Evolutionary conservation across 495 filamentous ascomycete genomes (phyloP).

Genomic region (Penicillium salamii): DNA sequence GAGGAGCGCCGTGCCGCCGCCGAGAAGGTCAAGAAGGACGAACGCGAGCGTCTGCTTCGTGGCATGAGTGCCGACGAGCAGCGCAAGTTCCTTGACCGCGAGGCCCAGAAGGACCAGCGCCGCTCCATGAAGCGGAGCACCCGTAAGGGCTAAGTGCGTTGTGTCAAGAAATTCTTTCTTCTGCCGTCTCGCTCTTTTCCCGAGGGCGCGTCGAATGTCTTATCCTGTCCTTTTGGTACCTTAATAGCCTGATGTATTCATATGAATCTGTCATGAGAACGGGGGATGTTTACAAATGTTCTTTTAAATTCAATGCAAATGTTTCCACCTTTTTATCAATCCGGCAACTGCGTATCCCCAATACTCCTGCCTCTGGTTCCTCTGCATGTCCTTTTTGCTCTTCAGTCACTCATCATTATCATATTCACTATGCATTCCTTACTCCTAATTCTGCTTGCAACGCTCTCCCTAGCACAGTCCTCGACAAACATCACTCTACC

Average conservation of each 20-base stretch:
- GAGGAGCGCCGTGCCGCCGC: conserved; percentile 77
- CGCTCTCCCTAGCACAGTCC: conserved; percentile 4
- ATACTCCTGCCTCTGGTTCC: not conserved
- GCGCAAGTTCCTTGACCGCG: conserved; percentile 90
- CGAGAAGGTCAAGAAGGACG: conserved; percentile 87
- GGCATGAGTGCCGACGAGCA: conserved; percentile 88
- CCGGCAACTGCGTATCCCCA: not conserved
- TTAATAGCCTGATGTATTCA: conserved; percentile 25
- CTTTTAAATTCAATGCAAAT: not conserved
- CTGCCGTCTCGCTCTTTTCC: conserved; percentile 5
- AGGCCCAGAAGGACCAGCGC: conserved; percentile 77
- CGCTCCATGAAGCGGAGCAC: conserved; percentile 70
- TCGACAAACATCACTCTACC: not conserved
- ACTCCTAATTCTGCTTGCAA: not conserved
- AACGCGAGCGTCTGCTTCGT: conserved; percentile 80
- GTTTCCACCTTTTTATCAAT: no score
- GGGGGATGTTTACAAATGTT: not conserved
- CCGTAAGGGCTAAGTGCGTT: conserved; percentile 32
- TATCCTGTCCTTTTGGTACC: conserved; percentile 26
- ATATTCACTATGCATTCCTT: conserved; percentile 11
- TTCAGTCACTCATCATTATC: not conserved
- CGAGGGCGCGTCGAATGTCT: conserved; percentile 17
- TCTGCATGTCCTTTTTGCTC: no score
- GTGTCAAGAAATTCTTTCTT: conserved; percentile 15
- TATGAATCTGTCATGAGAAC: conserved; percentile 3